A percentile compares a stretch with the other conserved stretches of the same genome.
Conservation (phyloP, 73 alveolate species). For the Blepharisma japonicum region DNA sequence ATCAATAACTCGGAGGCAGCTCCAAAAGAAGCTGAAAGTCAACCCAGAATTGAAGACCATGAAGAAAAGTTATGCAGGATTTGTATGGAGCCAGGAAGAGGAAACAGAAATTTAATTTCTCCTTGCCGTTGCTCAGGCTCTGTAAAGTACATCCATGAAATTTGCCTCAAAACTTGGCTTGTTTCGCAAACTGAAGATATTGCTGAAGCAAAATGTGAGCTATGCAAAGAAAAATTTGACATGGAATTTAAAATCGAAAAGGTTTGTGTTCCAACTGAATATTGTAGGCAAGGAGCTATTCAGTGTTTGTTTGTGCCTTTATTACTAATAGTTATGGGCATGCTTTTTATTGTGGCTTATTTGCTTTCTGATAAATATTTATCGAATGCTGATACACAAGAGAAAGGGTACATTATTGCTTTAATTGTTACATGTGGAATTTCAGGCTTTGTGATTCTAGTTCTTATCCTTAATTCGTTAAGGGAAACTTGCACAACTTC, state of each 20-base stretch:
- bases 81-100: conserved; percentile 72
- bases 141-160: conserved; percentile 73
- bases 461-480: conserved; percentile 5
- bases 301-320: conserved; percentile 4
- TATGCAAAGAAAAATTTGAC: background rate
- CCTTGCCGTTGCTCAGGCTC: conserved; percentile 92
- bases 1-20: too few species aligned
- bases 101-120: conserved; percentile 58
- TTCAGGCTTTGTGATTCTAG: background rate
- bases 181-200: background rate
- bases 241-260: conserved; percentile 2
- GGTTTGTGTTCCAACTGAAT: background rate
- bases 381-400: background rate
- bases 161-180: conserved; percentile 84
- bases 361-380: conserved; percentile 2
- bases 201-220: conserved; percentile 2
- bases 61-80: conserved; percentile 63
- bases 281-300: background rate
- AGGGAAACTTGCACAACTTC: conserved; percentile 6
- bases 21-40: too few species aligned
- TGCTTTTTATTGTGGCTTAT: conserved; percentile 5
- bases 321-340: background rate
- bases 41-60: background rate
- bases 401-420: conserved; percentile 21
- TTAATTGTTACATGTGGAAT: conserved; percentile 21